Evolutionary conservation across 164 flowering plant species (phyloP), one percentile per base, ranked within the genome.

Genomic region (Liriodendron chinense): DNA sequence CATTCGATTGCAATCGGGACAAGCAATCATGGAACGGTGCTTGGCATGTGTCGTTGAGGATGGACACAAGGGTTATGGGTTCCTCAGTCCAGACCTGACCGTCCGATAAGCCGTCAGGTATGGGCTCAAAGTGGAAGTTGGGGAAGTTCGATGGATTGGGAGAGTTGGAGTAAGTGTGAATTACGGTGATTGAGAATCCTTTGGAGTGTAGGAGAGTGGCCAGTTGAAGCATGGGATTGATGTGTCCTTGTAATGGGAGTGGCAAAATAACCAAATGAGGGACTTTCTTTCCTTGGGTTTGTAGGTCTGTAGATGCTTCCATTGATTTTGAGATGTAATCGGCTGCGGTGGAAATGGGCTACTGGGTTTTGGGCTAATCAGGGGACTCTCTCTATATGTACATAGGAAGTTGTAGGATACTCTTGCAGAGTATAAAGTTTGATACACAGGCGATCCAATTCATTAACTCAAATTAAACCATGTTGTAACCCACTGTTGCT

Each of bases 151-250:
- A 71, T 12, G 79, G 72, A 63, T 79, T 65, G 1, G 88, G 86
- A 22, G 83, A 66, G 76, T 85, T 84, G 85, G n/a, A n/a, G n/a
- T n/a, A 80, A 83, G 88, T 74, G 72, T 89, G 88, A 47, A 80
- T 78, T 8, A 89, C 73, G 25, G 85, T 85, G 22, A 87, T 83
- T 62, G 87, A 83, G 68, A 86, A 85, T 61, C 88, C 90, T 47
- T 47, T 78, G 18, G 80, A 72, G 70, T 84, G 78, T 18, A 89
- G 90, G n/a, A 83, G 71, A 1, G 71, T 68, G 1, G 83, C 92
- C 0, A 86, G 79, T 59, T 87, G 88, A 59, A 89, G 79, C 89
- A 87, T 87, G 34, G 91, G 89, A 24, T 74, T 85, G 16, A 86
- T 63, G 77, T 87, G 59, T 16, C 59, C 59, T 16, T 53, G 59